Base-by-base conservation (phyloP, 345 rosid species). In the Geranium rotundifolium region DNA sequence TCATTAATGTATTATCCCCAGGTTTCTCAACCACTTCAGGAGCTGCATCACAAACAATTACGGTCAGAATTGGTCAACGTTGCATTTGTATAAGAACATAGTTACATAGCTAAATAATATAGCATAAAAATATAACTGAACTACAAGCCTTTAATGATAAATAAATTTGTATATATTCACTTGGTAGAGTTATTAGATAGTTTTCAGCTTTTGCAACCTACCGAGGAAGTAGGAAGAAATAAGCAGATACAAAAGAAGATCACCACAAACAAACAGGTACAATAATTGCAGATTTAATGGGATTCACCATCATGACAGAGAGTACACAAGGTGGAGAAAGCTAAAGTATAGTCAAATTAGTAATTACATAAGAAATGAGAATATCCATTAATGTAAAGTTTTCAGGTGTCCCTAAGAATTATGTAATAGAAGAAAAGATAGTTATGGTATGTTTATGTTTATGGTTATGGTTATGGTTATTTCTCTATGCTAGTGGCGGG, bases 11-110 rank as follows among this genome's bases (percentile, higher is more conserved):
- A 72, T 6, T 73, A 79, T 92, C 98, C 65, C 88, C 90, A 30
- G 90, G 93, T 78, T 85, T 92, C 84, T 87, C 98, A 72, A 89
- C 89, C 65, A 89, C 77, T 76, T 89, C 98, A 8, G 97, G 97
- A 63, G 86, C 98, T 87, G 84, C 76, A 73, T 76, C 61, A 41
- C 16, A 46, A 46, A 46, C 12, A 46, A 46, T 14, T 46, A 46
- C 16, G 52, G 52, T 46, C 16, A 46, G 8, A 9, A 61, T 61
- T 77, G 34, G 69, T 46, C 61, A 46, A 58, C 65, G 65, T 59
- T 65, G 61, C 64, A 60, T 29, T 62, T 52, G 39, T 49, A 49
- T 19, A 60, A 50, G 56, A 19, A 59, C 49, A 62, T 29, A 17
- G 58, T 15, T 49, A 56, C 57, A 19, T 23, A 23, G 27, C 27